phyloP scores from a whole-genome alignment of 176 grass and related monocot species.

The Phyllostachys edulis region DNA sequence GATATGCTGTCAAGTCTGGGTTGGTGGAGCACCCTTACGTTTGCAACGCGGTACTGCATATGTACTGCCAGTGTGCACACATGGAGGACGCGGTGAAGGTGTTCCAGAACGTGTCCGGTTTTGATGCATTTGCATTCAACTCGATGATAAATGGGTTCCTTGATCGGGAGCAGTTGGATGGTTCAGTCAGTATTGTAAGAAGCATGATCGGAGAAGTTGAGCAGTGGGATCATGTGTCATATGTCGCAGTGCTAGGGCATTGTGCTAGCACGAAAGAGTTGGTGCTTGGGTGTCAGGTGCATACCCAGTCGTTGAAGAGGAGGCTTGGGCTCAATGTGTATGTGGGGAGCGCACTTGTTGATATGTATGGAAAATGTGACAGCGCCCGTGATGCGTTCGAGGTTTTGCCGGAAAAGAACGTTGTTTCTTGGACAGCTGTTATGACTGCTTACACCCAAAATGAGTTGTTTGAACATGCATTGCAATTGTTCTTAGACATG shows the following conservation, averaged over 20 bases:
- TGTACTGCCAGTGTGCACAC: slow-evolving; percentile 58
- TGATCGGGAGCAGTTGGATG: slow-evolving; percentile 40
- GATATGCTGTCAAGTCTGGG: slow-evolving; percentile 53
- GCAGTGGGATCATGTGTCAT: slow-evolving; percentile 71
- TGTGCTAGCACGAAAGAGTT: slow-evolving; percentile 55
- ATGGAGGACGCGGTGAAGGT: slow-evolving; percentile 51
- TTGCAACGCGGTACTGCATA: slow-evolving; percentile 56
- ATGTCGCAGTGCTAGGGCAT: slow-evolving; percentile 63
- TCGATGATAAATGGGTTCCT: slow-evolving; percentile 81
- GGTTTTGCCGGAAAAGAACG: slow-evolving; percentile 59
- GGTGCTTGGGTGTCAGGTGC: slow-evolving; percentile 58
- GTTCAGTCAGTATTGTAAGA: slow-evolving; percentile 39
- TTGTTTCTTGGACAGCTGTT: slow-evolving; percentile 76
- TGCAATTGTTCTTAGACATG: slow-evolving; percentile 71
- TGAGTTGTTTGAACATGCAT: slow-evolving; percentile 68
- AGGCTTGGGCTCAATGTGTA: slow-evolving; percentile 52
- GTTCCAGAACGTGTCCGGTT: slow-evolving; percentile 41
- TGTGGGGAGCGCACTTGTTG: slow-evolving; percentile 59
- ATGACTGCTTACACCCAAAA: slow-evolving; percentile 68
- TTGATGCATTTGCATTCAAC: slow-evolving; percentile 55
- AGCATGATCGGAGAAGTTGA: slow-evolving; percentile 44
- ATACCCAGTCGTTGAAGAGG: slow-evolving; percentile 59
- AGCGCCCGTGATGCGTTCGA: slow-evolving; percentile 39
- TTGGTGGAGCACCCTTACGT: slow-evolving; percentile 37
- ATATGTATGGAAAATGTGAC: slow-evolving; percentile 84